Evolutionary conservation across 2,329 filamentous ascomycete genomes (phyloP), one percentile per base, ranked within the genome.

Genomic region (Pseudocercospora ulei): DNA sequence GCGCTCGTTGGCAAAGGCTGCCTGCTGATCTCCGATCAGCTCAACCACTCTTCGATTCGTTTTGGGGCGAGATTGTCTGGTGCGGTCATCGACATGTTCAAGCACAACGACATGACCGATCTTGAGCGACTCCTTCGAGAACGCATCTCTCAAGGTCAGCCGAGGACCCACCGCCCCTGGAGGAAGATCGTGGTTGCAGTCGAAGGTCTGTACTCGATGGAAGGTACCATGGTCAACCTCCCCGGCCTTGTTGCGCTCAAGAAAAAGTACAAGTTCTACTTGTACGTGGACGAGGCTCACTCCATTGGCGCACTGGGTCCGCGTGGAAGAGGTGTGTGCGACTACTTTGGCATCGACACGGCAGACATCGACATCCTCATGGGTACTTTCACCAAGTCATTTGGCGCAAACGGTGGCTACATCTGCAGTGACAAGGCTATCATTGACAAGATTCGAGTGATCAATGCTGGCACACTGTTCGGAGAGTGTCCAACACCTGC

Each of bases 151-250:
- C 88, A 96, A 65, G 90, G 90, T 28, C 90, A 98, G 60, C 90
- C 90, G 37, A 82, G 90, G 50, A 98, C 88, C n/a, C 90, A 98
- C 63, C 82, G 90, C 18, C 90, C 90, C 1, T 98, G 90, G 90
- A 95, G 93, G 72, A 98, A 96, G 76, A 96, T 98, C 44, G 64
- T 98, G 35, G 83, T 98, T 28, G 87, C 88, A 23, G 84, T 98
- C 23, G 90, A 98, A 62, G 90, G 90, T 53, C 73, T 98, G 12
- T 98, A 98, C 71, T 96, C 88, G 1, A 98, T 98, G 90, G 90
- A 98, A 67, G 90, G 90, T 33, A 95, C 87, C 50, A 93, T 98
- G 83, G 90, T 84, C 64, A 90, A 98, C 61, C 74, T 98, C n/a
- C 90, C 90, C 1, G 84, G 84, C 45, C 70, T 98, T 35, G 66